Base-by-base conservation (phyloP, 345 rosid genomes). In the Dimocarpus longan region DNA sequence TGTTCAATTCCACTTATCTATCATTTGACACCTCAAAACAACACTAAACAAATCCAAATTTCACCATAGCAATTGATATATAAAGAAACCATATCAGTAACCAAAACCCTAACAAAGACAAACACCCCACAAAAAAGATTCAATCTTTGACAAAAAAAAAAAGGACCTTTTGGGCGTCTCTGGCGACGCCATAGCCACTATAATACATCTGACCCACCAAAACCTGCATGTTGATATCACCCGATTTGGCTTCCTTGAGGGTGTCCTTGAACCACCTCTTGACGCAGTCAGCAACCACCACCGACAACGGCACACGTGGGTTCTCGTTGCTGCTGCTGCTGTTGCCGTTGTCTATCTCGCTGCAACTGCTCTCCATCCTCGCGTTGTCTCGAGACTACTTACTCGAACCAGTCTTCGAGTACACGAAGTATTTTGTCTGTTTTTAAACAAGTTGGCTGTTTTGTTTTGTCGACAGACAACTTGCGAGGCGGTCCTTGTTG, bases 221-320 rank as follows among this genome's bases (percentile, higher is more conserved):
- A 63, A 93, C 91, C 78, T 95, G 99, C 99, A 95, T 95, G 77
- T 87, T 90, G 60, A 91, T 86, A 85, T 92, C 97, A 18, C 99
- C 99, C 8, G 91, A 85, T 82, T 89, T 95, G 28, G 99, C 99
- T 85, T 93, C 99, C 80, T 93, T 92, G 62, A 95, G 97, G 0
- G 97, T 88, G 59, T 93, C 99, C 72, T 88, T 91, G 70, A 95
- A 95, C 98, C 99, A 95, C 82, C 96, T 88, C 85, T 90, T 91
- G 73, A 89, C 94, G 76, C 99, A 95, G 78, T 93, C 96, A 8
- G 97, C 79, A 4, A 93, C 99, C 65, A 92, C 96, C 52, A 85
- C 89, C 8, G 98, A 92, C 37, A 95, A 89, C n/a, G 97, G 98
- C 71, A 89, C 68, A 26, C 86, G 82, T 12, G 68, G 24, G 70